Conservation (phyloP, 805 yeast genomes). For the Monosporozyma siamensis region DNA sequence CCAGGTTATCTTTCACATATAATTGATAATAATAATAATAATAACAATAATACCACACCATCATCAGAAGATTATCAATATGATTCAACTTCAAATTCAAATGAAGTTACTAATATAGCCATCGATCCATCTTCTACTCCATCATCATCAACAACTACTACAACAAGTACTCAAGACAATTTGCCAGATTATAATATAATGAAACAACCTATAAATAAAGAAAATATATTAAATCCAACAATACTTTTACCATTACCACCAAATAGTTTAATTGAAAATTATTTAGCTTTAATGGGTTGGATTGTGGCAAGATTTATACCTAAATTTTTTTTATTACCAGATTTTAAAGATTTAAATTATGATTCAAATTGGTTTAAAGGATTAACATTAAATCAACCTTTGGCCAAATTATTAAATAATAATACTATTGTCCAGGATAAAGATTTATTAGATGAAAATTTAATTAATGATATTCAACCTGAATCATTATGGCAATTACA, state of each 20-base stretch:
- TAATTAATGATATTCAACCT: constrained; percentile 15
- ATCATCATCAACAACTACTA: not conserved
- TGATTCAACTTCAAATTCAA: no score
- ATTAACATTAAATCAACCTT: not conserved
- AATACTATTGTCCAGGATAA: not conserved
- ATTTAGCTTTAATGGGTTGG: constrained; percentile 23
- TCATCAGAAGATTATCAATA: not conserved
- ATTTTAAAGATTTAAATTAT: constrained; percentile 19
- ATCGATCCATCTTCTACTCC: not conserved
- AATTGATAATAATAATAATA: not conserved
- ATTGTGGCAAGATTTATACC: constrained; percentile 21
- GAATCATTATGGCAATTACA: constrained; percentile 25
- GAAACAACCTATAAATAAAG: constrained; percentile 6
- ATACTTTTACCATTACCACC: constrained; percentile 20
- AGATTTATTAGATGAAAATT: not conserved
- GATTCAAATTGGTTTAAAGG: constrained; percentile 23
- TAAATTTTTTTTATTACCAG: constrained; percentile 15
- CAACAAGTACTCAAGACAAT: not conserved
- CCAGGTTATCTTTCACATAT: not conserved
- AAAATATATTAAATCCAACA: constrained; percentile 15
- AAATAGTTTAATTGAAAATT: constrained; percentile 22
- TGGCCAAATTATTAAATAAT: not conserved
- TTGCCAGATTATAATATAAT: constrained; percentile 6
- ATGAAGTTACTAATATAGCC: no score
- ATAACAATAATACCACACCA: not conserved